Base-by-base conservation (phyloP, 2,329 filamentous ascomycete species). In the Ophiosphaerella narmari region DNA sequence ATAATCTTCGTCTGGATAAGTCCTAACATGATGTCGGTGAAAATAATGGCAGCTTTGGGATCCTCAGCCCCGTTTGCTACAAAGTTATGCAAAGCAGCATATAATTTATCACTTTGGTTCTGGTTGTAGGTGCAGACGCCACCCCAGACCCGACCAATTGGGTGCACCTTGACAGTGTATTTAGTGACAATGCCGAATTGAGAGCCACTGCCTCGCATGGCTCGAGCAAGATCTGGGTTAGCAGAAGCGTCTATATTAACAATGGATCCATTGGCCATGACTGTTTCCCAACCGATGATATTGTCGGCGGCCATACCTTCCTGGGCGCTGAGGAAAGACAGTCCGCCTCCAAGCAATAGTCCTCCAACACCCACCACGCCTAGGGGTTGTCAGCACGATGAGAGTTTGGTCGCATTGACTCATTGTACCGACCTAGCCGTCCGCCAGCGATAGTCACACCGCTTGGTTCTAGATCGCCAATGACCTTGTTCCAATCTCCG, bases 401-500 rank as follows among this genome's bases (percentile, higher is more conserved):
- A 18, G 2, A 4, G 39, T 12, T 9, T 8, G 5, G n/a, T 12
- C 6, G 7, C 16, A 29, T 21, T 12, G 14, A 7, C 7, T 9
- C 1, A 7, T 23, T n/a, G 9, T 32, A 29, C 50, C 7, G 45
- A 56, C 60, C 61, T 16, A 68, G 40, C 9, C 63, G 55, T 40
- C 63, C 65, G 39, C 65, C 58, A n/a, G 68, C 55, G 39, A 74
- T 63, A 8, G 73, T 66, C 14, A 74, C 68, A 5, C 71, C 71
- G 18, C 65, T 56, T 14, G 66, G 53, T n/a, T 67, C 67, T 24
- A 76, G 57, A 5, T 63, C 59, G 2, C 63, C 59, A 35, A 74
- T 66, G 4, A 75, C 72, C 49, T 75, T 69, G 44, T 74, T 73
- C 73, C 73, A 76, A 49, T 74, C 67, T 21, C 72, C 72, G 24